Base-by-base conservation (phyloP, 176 grass and related monocot species). In the Paspalum vaginatum region DNA sequence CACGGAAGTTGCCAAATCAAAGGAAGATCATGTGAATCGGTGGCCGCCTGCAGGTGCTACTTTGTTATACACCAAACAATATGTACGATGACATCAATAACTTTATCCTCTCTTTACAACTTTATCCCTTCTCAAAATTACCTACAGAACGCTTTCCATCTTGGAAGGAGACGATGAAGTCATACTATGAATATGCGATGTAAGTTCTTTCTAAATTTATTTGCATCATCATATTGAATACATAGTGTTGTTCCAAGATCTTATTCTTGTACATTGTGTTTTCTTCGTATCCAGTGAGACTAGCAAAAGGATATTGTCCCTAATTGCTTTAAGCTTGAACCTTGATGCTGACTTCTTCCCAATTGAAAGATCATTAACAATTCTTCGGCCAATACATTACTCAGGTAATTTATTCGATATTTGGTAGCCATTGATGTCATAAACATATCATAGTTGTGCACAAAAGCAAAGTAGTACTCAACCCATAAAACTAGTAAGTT, bases 321-420 rank as follows among this genome's bases (percentile, higher is more conserved):
- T 96, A 65, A 85, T 92, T 79, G 93, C 93, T 70, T 56, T 92
- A 68, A 69, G 85, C 72, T 88, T 96, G 76, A 74, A 96, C 46
- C 87, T 96, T 6, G 71, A 96, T 46, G 82, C 81, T 80, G 76
- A 88, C 41, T 88, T 85, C 50, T 89, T 92, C 56, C 56, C 57
- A 11, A 59, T 41, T 51, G 72, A 78, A 9, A 74, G 73, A 78
- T 49, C 79, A 24, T 37, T 74, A 65, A 21, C 55, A 55, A 56
- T 85, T 85, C 27, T 95, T 68, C 78, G 87, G 11, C 47, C 81
- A 42, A 51, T 91, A 58, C 93, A 95, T 53, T 95, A 95, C 74
- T 51, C 89, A 84, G 87, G 89, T 87, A 77, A 4, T 15, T 40
- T 32, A 32, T 32, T 32, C 32, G 1, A 32, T 32, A 32, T 32